Evolutionary conservation across 148 eudicot genomes (phyloP).

Genomic region (Silene conica): DNA sequence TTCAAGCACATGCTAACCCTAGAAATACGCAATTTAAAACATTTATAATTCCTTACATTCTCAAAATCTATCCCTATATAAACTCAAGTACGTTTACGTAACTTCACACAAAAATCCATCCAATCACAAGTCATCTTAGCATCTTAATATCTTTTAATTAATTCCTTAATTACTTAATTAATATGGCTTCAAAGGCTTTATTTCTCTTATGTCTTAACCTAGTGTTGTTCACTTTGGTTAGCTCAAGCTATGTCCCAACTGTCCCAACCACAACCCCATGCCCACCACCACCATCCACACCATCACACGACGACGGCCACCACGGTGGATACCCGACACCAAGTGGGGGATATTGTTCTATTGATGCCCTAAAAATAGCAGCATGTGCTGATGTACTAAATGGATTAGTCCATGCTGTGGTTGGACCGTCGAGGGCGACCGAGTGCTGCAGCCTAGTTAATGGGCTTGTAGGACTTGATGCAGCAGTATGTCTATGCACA

Average conservation of each 20-base stretch:
- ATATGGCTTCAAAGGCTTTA: conserved; percentile 15
- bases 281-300: neutral
- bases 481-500: conserved; percentile 71
- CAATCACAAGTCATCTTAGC: conserved; percentile 5
- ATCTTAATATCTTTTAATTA: neutral
- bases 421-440: conserved; percentile 33
- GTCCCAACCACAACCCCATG: conserved; percentile 1
- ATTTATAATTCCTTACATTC: neutral
- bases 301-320: no score
- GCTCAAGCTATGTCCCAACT: conserved; percentile 23
- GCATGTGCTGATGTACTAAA: conserved; percentile 48
- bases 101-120: conserved; percentile 6
- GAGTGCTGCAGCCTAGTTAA: conserved; percentile 53
- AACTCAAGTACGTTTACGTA: neutral
- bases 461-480: conserved; percentile 61
- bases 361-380: conserved; percentile 47
- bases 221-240: conserved; percentile 20
- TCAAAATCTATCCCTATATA: conserved; percentile 18
- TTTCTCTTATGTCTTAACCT: conserved; percentile 23
- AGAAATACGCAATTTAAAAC: neutral
- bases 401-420: conserved; percentile 20
- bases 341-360: conserved; percentile 34
- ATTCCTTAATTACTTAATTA: neutral
- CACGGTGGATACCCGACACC: neutral
- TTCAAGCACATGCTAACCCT: neutral